Percentiles rank a stretch among this genome's conserved stretches.
These are phyloP conservation scores for Petunia secreta DNA, from an alignment of 257 asterid species.

Conservation along the genomic window DNA sequence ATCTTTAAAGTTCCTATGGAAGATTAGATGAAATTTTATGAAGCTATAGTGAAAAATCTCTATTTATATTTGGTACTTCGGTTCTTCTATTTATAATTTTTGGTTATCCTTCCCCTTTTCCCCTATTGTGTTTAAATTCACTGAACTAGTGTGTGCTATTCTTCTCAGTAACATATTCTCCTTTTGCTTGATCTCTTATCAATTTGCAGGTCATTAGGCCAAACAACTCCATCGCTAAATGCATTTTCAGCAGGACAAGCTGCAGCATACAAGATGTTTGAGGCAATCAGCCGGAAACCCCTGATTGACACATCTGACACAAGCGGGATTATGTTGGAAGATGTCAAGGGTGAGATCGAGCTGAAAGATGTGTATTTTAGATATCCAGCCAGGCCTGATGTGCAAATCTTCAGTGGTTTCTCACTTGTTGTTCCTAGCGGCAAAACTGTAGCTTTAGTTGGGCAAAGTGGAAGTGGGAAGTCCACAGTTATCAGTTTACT, in stretches of 20 bases:
- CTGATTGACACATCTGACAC: constrained; percentile 49
- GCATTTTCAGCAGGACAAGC: constrained; percentile 76
- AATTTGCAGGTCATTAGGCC: constrained; percentile 62
- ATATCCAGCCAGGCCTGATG: constrained; percentile 78
- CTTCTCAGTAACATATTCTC: too few relatives aligned
- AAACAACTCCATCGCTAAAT: constrained; percentile 57
- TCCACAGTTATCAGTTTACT: constrained; percentile 71
- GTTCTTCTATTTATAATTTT: too few relatives aligned
- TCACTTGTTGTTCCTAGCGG: constrained; percentile 54
- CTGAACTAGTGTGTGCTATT: not conserved
- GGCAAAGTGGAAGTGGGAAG: constrained; percentile 82
- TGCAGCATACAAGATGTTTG: constrained; percentile 74
- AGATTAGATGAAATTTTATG: too few relatives aligned
- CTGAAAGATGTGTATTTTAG: constrained; percentile 59
- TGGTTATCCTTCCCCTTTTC: too few relatives aligned
- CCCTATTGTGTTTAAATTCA: not conserved
- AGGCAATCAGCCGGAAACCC: constrained; percentile 63
- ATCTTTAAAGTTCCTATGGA: too few relatives aligned
- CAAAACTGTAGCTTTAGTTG: constrained; percentile 68
- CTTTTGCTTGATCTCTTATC: not conserved
- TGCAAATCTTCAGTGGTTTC: constrained; percentile 59
- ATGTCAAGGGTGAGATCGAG: constrained; percentile 54
- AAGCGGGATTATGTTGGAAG: constrained; percentile 47
- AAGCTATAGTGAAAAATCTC: too few relatives aligned
- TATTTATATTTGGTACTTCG: too few relatives aligned